Conservation (phyloP, 202 grass and related monocot genomes). For the Zoysia matrella region DNA sequence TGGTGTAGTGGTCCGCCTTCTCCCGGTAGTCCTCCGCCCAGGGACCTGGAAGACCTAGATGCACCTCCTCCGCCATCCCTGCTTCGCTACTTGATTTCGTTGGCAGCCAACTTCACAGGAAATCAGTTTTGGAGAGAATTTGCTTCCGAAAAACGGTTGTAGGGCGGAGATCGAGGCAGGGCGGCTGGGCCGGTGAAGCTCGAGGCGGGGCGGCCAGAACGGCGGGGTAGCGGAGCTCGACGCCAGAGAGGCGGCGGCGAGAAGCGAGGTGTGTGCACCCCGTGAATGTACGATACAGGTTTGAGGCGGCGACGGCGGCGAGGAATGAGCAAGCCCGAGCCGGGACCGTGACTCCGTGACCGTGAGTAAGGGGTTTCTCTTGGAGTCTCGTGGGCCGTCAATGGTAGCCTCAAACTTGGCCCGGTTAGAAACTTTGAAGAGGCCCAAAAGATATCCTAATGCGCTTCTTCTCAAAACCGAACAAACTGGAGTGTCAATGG, state of each 20-base stretch:
- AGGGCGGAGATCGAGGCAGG: no score
- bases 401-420: neutral
- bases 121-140: no score
- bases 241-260: neutral
- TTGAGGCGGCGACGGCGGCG: conserved; percentile 4
- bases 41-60: conserved; percentile 76
- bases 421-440: neutral
- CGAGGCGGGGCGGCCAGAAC: no score
- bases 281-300: neutral
- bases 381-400: neutral
- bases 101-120: no score
- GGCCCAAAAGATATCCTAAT: no score
- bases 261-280: neutral
- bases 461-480: no score
- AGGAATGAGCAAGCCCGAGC: neutral
- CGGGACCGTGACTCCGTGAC: no score
- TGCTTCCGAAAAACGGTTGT: no score
- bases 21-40: conserved; percentile 83
- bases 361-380: neutral
- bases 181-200: no score
- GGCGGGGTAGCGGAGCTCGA: no score
- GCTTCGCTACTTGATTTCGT: neutral
- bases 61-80: conserved; percentile 57
- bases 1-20: conserved; percentile 90
- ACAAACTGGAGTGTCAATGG: neutral